Percentiles rank a stretch among this genome's conserved stretches.
Evolutionary conservation across 352 stramenopile genomes (phyloP).

Genomic region (Phytophthora kernoviae): DNA sequence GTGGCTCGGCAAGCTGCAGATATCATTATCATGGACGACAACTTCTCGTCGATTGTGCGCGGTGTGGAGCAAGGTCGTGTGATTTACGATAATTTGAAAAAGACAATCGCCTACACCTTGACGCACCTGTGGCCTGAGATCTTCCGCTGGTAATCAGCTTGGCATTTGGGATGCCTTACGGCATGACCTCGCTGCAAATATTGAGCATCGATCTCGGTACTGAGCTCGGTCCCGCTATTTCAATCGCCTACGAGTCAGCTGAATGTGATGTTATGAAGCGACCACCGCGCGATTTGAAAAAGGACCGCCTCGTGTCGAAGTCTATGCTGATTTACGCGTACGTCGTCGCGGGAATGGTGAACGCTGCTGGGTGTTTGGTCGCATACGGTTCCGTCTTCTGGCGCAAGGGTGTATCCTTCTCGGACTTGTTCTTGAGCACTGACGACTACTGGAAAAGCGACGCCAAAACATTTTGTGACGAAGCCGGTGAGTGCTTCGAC

Average conservation of each 20-base stretch:
- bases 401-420: slow-evolving; percentile 42
- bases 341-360: slow-evolving; percentile 81
- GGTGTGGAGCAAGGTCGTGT: slow-evolving; percentile 57
- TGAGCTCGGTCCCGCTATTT: slow-evolving; percentile 90
- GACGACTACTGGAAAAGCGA: slow-evolving; percentile 37
- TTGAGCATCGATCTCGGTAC: slow-evolving; percentile 89
- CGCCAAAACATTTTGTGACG: slow-evolving; percentile 29
- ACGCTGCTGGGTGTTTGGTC: slow-evolving; percentile 53
- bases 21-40: slow-evolving; percentile 96
- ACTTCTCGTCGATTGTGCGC: slow-evolving; percentile 95
- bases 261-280: slow-evolving; percentile 86
- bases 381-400: slow-evolving; percentile 43
- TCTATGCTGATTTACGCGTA: slow-evolving; percentile 88
- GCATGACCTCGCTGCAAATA: slow-evolving; percentile 89
- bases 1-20: slow-evolving; percentile 92
- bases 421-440: slow-evolving; percentile 41
- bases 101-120: slow-evolving; percentile 92
- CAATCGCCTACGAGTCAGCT: slow-evolving; percentile 84
- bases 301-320: slow-evolving; percentile 78
- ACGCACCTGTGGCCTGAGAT: slow-evolving; percentile 88
- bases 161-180: slow-evolving; percentile 79
- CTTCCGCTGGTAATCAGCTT: slow-evolving; percentile 66
- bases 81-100: slow-evolving; percentile 92
- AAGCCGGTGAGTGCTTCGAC: slow-evolving; percentile 35
- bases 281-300: slow-evolving; percentile 63